A percentile compares a stretch with the other conserved stretches of the same genome.
Conservation (phyloP, 2,329 filamentous ascomycete genomes). For the Aspergillus sp. region DNA sequence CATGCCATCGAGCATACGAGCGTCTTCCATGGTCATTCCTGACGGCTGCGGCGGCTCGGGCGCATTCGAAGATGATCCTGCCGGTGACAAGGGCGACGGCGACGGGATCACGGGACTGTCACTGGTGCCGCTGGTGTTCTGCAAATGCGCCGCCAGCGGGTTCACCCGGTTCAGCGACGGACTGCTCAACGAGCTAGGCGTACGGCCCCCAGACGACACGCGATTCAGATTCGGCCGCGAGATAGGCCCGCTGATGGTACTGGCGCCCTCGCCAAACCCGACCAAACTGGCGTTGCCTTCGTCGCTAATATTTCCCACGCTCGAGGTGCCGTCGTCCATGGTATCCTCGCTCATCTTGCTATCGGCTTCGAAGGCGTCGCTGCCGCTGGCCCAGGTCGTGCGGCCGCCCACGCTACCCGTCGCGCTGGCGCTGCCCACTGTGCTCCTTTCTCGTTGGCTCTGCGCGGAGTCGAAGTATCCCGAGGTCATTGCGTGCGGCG, state of each 20-base stretch:
- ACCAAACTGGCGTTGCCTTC: conserved; percentile 77
- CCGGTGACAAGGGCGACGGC: conserved; percentile 23
- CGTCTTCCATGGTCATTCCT: conserved; percentile 36
- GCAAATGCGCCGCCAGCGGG: conserved; percentile 19
- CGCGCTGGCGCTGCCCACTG: conserved; percentile 81
- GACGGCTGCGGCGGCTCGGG: conserved; percentile 27
- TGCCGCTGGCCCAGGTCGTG: conserved; percentile 60
- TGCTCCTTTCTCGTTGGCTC: conserved; percentile 70
- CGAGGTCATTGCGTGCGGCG: conserved; percentile 36
- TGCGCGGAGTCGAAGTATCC: conserved; percentile 77
- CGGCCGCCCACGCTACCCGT: conserved; percentile 63
- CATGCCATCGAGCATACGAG: conserved; percentile 59
- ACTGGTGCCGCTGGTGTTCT: conserved; percentile 26
- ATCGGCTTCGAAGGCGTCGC: conserved; percentile 48
- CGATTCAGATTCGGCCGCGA: conserved; percentile 48
- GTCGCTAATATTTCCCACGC: conserved; percentile 73
- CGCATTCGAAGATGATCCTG: conserved; percentile 26
- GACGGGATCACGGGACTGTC: conserved; percentile 32
- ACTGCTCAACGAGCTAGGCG: conserved; percentile 34
- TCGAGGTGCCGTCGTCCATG: conserved; percentile 51
- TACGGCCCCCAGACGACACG: conserved; percentile 24
- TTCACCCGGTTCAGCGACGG: conserved; percentile 27
- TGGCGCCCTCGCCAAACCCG: conserved; percentile 86
- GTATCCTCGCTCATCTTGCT: conserved; percentile 55
- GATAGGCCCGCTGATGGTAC: conserved; percentile 70